phyloP scores from a whole-genome alignment of 352 stramenopile genomes.

The Globisporangium mamillatum region DNA sequence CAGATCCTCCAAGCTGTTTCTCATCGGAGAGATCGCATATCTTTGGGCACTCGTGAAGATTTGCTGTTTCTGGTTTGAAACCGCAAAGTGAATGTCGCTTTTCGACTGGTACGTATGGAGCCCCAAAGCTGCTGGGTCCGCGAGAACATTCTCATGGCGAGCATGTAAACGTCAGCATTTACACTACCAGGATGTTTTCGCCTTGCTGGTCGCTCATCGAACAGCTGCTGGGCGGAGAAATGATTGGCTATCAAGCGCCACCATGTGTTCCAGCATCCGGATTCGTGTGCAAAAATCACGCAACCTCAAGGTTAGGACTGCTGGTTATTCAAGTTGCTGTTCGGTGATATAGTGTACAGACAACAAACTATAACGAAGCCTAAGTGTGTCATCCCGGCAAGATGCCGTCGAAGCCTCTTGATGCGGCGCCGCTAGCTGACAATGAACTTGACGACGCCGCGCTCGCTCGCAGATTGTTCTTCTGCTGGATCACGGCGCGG shows the following conservation, averaged over 20 bases:
- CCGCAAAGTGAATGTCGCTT: background rate
- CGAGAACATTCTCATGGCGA: background rate
- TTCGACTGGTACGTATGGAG: background rate
- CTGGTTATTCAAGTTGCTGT: constrained; percentile 1
- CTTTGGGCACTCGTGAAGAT: background rate
- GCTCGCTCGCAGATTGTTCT: constrained; percentile 28
- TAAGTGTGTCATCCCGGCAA: constrained; percentile 5
- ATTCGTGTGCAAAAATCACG: constrained; percentile 4
- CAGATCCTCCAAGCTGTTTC: background rate
- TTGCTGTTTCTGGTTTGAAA: constrained; percentile 3
- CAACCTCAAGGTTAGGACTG: background rate
- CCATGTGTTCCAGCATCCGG: constrained; percentile 2
- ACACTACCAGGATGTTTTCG: background rate
- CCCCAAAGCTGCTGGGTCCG: background rate
- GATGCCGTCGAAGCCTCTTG: constrained; percentile 9
- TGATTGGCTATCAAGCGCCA: background rate
- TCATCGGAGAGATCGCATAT: background rate
- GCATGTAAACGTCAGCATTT: background rate
- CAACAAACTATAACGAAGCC: background rate
- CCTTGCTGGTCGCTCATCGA: background rate
- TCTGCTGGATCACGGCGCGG: constrained; percentile 54
- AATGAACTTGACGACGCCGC: background rate
- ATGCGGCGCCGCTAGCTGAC: background rate
- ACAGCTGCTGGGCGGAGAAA: background rate
- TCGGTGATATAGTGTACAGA: background rate